Conservation (phyloP, 345 rosid genomes). For the Sisymbrium irio region DNA sequence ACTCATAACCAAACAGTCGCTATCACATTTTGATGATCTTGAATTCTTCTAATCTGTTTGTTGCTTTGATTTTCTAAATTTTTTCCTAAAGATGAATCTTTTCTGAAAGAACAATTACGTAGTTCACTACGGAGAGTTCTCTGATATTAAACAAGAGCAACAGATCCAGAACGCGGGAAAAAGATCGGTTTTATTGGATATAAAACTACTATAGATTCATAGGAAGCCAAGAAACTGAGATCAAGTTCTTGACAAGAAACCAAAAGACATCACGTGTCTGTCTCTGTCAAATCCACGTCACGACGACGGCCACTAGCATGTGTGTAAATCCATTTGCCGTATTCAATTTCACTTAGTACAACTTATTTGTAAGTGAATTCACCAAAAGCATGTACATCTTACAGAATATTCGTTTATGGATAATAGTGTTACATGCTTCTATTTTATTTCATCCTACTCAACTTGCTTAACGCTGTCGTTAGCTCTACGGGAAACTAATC, state of each 20-base stretch:
- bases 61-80: not conserved
- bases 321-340: constrained; percentile 14
- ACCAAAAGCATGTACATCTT: not conserved
- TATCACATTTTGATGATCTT: constrained; percentile 8
- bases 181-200: not conserved
- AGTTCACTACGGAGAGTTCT: not conserved
- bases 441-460: not conserved
- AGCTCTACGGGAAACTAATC: constrained; percentile 1
- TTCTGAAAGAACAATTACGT: not conserved
- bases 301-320: constrained; percentile 14
- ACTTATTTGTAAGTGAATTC: not conserved
- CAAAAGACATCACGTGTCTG: constrained; percentile 33
- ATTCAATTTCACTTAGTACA: not conserved
- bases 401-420: constrained; percentile 17
- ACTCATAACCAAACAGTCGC: constrained; percentile 5
- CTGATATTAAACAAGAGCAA: not conserved
- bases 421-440: not conserved
- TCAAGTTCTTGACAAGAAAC: constrained; percentile 27
- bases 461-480: constrained; percentile 19
- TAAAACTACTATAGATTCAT: not conserved
- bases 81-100: not conserved
- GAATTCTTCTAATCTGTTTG: not conserved
- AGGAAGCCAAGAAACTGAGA: constrained; percentile 15
- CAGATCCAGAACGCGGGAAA: not conserved
- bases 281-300: constrained; percentile 24